A percentile compares a stretch with the other conserved stretches of the same genome.
phyloP scores from a whole-genome alignment of 176 grass and related monocot species.

The Cenchrus purpureus region DNA sequence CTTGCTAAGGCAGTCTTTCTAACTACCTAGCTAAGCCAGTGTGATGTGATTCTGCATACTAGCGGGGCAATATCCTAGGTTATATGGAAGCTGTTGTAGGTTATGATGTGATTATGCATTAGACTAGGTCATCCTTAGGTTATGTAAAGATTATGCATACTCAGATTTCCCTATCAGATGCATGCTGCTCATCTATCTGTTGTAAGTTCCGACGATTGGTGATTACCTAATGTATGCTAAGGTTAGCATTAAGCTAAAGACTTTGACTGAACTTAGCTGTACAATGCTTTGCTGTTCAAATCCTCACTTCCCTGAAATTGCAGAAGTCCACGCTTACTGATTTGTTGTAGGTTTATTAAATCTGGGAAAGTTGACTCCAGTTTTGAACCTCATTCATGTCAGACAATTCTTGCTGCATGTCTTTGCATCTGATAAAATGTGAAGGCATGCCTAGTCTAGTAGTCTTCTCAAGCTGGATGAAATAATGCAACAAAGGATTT shows the following conservation, averaged over 20 bases:
- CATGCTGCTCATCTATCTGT: not conserved
- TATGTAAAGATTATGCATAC: too few species aligned
- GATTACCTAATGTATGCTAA: not conserved
- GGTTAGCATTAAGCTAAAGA: not conserved
- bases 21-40: not conserved
- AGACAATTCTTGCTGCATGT: not conserved
- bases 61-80: not conserved
- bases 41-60: not conserved
- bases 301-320: not conserved
- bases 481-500: not conserved
- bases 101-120: not conserved
- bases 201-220: not conserved
- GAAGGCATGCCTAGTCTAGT: not conserved
- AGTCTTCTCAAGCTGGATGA: not conserved
- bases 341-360: constrained; percentile 1
- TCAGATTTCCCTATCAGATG: not conserved
- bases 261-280: not conserved
- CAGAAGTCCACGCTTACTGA: not conserved
- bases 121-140: not conserved
- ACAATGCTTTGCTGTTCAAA: not conserved
- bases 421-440: not conserved
- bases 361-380: not conserved
- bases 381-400: not conserved
- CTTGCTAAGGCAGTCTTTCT: not conserved
- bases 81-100: not conserved